Evolutionary conservation across 2,329 filamentous ascomycete genomes (phyloP), one percentile per base, ranked within the genome.

Genomic region (Ilyonectria robusta): DNA sequence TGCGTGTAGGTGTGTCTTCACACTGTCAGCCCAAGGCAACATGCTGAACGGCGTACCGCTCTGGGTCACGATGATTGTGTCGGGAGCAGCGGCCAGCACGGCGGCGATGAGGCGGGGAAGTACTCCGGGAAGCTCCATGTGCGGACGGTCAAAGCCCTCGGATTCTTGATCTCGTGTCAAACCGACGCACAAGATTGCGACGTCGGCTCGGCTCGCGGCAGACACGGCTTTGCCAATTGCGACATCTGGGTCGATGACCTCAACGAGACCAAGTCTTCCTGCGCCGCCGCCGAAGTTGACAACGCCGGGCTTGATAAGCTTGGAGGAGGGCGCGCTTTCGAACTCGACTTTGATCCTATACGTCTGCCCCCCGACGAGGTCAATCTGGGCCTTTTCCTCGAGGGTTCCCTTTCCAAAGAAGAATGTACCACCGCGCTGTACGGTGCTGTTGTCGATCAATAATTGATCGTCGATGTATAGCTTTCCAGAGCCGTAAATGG

Each of bases 331-430:
- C 4, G 44, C 57, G 35, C 67, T 65, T 7, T 33, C 69, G 9
- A 44, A 62, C 6, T 51, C 53, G 26, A 71, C 57, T 2, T 35
- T 35, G 35, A 71, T 54, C 8, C 46, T 40, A 42, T 71, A 71
- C 15, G 3, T 59, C 26, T 69, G 66, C 11, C 67, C 69, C 5
- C 59, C 55, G 1, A 13, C 10, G 8, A 71, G 15, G 11, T 58
- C 9, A n/a, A 55, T 51, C 4, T 33, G 15, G 1, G 74, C 74
- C 19, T 65, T 71, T 65, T 78, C 73, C 58, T 80, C 79, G 13
- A 75, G 66, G 3, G 78, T 78, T 2, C 79, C 79, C 31, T 71
- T 75, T 17, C 76, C 74, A 50, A 82, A 77, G 62, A 81, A 82
- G 50, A 76, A 77, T 9, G 75, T 78, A 19, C 77, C 80, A 26